Conservation (phyloP, 1,284 basidiomycete genomes). For the Stygiomarasmius scandens region DNA sequence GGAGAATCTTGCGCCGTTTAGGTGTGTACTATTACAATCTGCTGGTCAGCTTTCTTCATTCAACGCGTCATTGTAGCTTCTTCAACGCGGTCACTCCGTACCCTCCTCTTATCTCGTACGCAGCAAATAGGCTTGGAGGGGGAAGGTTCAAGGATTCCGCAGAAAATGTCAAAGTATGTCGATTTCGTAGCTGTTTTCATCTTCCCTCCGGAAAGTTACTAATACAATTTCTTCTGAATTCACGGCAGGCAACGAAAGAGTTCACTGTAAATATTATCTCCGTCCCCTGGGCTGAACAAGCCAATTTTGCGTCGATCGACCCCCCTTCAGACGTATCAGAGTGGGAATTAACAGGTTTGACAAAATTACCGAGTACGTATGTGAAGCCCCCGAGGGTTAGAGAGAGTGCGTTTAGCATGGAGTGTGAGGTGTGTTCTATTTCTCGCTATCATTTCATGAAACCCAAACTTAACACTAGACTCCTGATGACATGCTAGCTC, state of each 20-base stretch:
- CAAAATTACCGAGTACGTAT: conserved; percentile 51
- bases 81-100: conserved; percentile 45
- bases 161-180: conserved; percentile 49
- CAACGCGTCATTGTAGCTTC: conserved; percentile 18
- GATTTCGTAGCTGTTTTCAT: too few relatives aligned
- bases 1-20: conserved; percentile 65
- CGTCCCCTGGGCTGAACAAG: conserved; percentile 67
- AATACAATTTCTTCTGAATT: neutral
- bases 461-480: too few relatives aligned
- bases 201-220: neutral
- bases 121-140: conserved; percentile 37
- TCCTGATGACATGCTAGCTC: conserved; percentile 32
- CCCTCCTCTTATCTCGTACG: conserved; percentile 63
- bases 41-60: neutral
- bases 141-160: conserved; percentile 55
- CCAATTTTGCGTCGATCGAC: conserved; percentile 63
- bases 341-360: conserved; percentile 69
- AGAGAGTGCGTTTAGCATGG: conserved; percentile 74
- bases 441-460: too few relatives aligned
- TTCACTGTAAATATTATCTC: conserved; percentile 77
- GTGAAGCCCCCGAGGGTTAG: conserved; percentile 68
- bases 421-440: conserved; percentile 48
- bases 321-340: conserved; percentile 62
- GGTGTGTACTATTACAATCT: too few relatives aligned
- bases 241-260: conserved; percentile 42